Conservation (phyloP, 371 early-diverging fungal species). For the Parasitella parasitica region DNA sequence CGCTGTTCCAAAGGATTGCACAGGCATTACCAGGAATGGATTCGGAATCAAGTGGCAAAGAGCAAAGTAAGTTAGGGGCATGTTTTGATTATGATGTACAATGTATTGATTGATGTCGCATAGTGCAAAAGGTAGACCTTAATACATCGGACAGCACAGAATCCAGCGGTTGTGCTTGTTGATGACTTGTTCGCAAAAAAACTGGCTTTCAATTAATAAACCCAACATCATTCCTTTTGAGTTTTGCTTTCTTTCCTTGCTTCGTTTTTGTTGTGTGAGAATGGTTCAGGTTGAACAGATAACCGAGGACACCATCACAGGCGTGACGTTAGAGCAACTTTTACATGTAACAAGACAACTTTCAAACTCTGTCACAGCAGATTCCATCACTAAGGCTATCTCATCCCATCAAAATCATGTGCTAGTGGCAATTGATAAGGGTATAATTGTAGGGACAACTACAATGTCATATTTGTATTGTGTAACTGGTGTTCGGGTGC, state of each 20-base stretch:
- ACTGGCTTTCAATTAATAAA: neutral
- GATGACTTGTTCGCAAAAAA: constrained; percentile 3
- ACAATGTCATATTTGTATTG: constrained; percentile 32
- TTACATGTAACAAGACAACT: constrained; percentile 18
- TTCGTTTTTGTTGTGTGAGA: neutral
- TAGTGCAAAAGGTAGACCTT: constrained; percentile 39
- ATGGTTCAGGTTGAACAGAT: neutral
- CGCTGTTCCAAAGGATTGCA: constrained; percentile 92
- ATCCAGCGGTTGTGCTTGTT: constrained; percentile 33
- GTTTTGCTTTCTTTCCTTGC: neutral
- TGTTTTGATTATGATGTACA: neutral
- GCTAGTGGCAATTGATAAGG: constrained; percentile 20
- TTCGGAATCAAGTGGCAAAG: constrained; percentile 36
- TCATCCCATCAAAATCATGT: constrained; percentile 22
- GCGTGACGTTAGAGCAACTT: neutral
- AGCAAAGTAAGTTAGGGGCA: constrained; percentile 22
- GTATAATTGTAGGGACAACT: constrained; percentile 28
- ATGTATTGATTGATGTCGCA: neutral
- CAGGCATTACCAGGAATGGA: constrained; percentile 92
- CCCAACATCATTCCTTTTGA: neutral
- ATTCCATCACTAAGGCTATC: constrained; percentile 11
- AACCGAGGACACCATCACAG: constrained; percentile 5
- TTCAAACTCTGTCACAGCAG: constrained; percentile 13
- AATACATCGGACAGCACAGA: constrained; percentile 24
- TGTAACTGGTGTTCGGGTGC: constrained; percentile 42